Evolutionary conservation across 1,284 basidiomycete species (phyloP), one percentile per base, ranked within the genome.

Genomic region (Malassezia psittaci): DNA sequence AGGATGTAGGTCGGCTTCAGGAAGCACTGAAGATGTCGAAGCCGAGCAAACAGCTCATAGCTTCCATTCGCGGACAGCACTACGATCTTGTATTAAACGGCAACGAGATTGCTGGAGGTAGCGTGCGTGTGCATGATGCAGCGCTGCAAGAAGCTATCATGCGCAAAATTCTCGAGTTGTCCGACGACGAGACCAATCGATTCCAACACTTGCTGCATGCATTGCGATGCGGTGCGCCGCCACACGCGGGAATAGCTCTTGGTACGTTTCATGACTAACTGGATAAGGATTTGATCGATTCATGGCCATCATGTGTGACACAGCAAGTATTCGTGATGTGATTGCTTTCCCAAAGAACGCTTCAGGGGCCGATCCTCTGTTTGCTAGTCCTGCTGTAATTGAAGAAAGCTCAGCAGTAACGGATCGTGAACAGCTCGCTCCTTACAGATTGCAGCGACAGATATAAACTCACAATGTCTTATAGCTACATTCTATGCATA

Each of bases 1-100:
- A 88, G 72, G 90, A 96, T 75, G 78, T 93, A 29, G 79, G 81
- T 43, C 80, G 81, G 40, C 79, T 94, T 75, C 84, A 85, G 68
- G 77, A 77, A 42, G 48, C 57, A 21, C 51, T 48, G 37, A 24
- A 37, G 24, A 11, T n/a, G 35, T 16, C 16, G 21, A 40, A 16
- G 44, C 46, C 7, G 16, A 52, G 48, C 11, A 43, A 50, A 10
- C 21, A 43, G 11, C 21, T 32, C 0, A 43, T 72, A 10, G 59
- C 61, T 0, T 19, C 51, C 15, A 51, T 90, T 62, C 83, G 88
- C 46, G 90, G 90, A 2, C 90, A 96, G 76, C 91, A 96, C 76
- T 96, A 96, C 72, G 90, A 96, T 78, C 84, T 96, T 41, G 90
- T 96, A n/a, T 76, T 96, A 57, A 88, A 96, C 74, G 91, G 90